A percentile compares a stretch with the other conserved stretches of the same genome.
phyloP scores from a whole-genome alignment of 805 yeast species.

The Alloascoidea hylecoeti region DNA sequence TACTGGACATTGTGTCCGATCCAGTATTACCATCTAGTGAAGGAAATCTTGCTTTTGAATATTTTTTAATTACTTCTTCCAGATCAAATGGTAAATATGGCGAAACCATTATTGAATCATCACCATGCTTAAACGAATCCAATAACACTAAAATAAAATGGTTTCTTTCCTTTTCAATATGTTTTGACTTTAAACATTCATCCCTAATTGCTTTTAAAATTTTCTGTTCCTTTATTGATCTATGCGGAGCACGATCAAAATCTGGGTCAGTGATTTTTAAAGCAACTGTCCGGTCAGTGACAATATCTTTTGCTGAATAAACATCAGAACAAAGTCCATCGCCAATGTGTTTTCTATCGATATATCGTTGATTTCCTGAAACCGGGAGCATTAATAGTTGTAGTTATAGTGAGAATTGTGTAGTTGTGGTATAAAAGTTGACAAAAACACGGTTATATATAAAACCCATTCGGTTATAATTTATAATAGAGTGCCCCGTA shows the following conservation, averaged over 20 bases:
- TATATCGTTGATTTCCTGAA: constrained; percentile 5
- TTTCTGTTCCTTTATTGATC: constrained; percentile 28
- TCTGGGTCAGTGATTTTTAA: constrained; percentile 34
- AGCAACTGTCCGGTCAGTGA: constrained; percentile 18
- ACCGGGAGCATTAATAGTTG: too few relatives aligned
- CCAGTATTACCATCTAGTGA: constrained; percentile 11
- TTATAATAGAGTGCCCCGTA: too few relatives aligned
- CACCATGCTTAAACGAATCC: constrained; percentile 8
- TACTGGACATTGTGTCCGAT: constrained; percentile 9
- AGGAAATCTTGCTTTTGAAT: constrained; percentile 20
- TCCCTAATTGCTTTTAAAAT: constrained; percentile 17
- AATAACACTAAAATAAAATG: not conserved
- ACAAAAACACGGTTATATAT: too few relatives aligned
- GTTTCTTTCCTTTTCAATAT: not conserved
- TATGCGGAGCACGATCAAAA: constrained; percentile 40
- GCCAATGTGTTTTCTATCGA: constrained; percentile 16
- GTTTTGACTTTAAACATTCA: constrained; percentile 5
- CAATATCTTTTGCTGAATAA: constrained; percentile 12
- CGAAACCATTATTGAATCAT: constrained; percentile 26
- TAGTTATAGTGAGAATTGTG: too few relatives aligned
- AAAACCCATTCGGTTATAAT: too few relatives aligned
- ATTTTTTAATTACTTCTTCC: constrained; percentile 16
- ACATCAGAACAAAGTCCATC: constrained; percentile 32
- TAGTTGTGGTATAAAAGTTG: too few relatives aligned
- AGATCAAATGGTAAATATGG: constrained; percentile 25